Percentiles rank a stretch among this genome's conserved stretches.
Evolutionary conservation across 139 green algal genomes (phyloP).

Genomic region (Diplosphaera chodatii): DNA sequence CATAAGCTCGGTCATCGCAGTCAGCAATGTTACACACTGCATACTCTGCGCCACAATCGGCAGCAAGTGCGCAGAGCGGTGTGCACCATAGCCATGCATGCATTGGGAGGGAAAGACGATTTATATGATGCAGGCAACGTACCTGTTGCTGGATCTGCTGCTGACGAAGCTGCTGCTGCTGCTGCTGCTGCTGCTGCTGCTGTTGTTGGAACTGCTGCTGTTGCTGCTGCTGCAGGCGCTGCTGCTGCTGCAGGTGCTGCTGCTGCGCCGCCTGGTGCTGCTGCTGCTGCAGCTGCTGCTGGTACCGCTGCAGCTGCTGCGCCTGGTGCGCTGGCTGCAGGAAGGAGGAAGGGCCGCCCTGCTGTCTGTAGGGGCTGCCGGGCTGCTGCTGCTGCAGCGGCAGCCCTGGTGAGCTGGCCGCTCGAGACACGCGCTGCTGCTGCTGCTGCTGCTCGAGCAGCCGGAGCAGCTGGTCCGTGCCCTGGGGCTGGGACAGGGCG

Average conservation of each 20-base stretch:
- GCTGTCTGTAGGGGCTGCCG: neutral
- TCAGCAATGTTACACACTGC: no score
- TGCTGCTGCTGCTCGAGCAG: neutral
- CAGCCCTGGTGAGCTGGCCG: no score
- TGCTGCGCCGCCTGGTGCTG: neutral
- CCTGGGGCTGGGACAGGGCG: neutral
- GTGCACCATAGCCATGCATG: neutral
- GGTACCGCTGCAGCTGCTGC: neutral
- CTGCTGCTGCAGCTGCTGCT: neutral
- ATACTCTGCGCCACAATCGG: no score
- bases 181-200: neutral
- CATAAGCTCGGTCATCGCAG: no score
- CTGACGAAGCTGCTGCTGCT: neutral
- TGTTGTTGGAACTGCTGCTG: neutral
- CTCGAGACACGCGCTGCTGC: neutral
- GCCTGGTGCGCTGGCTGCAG: neutral
- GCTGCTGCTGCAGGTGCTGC: neutral
- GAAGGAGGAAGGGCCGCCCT: neutral
- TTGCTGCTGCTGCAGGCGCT: neutral
- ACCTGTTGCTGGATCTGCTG: neutral
- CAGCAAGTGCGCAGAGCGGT: no score
- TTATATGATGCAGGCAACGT: no score
- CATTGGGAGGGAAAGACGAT: neutral
- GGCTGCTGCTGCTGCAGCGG: neutral
- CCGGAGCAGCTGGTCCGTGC: neutral